Evolutionary conservation across 2,329 filamentous ascomycete species (phyloP).

Genomic region (Ceratocystis diversiconidia): DNA sequence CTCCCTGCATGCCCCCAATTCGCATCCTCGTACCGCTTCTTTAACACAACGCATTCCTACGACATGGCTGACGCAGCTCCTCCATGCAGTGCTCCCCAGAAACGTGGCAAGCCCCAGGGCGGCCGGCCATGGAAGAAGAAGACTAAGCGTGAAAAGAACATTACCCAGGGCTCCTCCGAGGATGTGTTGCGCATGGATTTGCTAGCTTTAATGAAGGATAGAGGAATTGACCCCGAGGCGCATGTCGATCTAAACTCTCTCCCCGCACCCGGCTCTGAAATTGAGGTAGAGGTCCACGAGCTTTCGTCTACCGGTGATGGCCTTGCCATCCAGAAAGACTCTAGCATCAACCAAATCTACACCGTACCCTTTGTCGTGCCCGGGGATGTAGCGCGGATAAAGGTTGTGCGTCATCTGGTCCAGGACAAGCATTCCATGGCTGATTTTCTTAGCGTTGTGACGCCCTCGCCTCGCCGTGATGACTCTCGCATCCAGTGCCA

Average conservation of each 20-base stretch:
- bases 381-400: slow-evolving; percentile 66
- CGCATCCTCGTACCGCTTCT: neutral
- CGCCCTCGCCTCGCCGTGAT: slow-evolving; percentile 61
- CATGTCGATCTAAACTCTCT: slow-evolving; percentile 28
- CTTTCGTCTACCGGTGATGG: slow-evolving; percentile 89
- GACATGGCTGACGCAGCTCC: slow-evolving; percentile 7
- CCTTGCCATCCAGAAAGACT: slow-evolving; percentile 47
- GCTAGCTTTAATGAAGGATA: slow-evolving; percentile 35
- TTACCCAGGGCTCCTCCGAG: slow-evolving; percentile 48
- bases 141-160: slow-evolving; percentile 44
- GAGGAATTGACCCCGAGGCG: slow-evolving; percentile 24
- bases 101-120: slow-evolving; percentile 16
- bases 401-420: slow-evolving; percentile 58
- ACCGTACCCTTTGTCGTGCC: slow-evolving; percentile 80
- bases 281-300: slow-evolving; percentile 66
- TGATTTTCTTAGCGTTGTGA: slow-evolving; percentile 67
- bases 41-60: neutral
- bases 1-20: neutral
- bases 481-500: slow-evolving; percentile 63
- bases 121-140: slow-evolving; percentile 25
- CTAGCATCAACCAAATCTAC: slow-evolving; percentile 51
- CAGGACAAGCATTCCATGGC: slow-evolving; percentile 57
- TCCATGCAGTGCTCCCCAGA: slow-evolving; percentile 10
- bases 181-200: slow-evolving; percentile 54
- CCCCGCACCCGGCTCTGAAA: slow-evolving; percentile 56